Base-by-base conservation (phyloP, 164 flowering plant genomes). In the Berberis vulgaris region DNA sequence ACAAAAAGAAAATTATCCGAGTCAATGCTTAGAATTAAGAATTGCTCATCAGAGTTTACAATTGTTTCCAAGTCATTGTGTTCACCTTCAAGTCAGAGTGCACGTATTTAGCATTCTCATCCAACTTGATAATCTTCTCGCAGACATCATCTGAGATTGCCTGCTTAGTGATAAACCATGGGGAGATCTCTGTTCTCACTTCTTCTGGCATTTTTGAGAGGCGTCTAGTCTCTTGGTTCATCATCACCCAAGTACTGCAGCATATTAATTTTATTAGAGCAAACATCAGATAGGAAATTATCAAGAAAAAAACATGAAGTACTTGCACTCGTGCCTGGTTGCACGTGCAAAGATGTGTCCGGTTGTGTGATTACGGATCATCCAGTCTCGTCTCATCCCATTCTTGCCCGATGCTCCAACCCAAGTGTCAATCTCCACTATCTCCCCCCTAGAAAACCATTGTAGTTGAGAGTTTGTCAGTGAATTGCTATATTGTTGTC, bases 221-320 rank as follows among this genome's bases (percentile, higher is more conserved):
- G 6, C 87, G 89, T 69, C 94, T 82, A 2, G 94, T 85, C 64
- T 81, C 45, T 62, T 76, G 62, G 79, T 87, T 82, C 94, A 87
- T 87, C 94, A 85, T 85, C 77, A 84, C 94, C 88, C 86, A 85
- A 2, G 87, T 87, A 76, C 94, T 87, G 88, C 67, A 69, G 62
- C 66, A 71, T 63, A 7, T 43, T 54, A 9, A 65, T 54, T 7
- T 7, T 8, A 6, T 67, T 67, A 67, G 65, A 10, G 60, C 47
- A 38, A 44, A 7, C 41, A 60, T 44, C 44, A 53, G 41, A 12
- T 26, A 52, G 45, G 49, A 57, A 53, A 58, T 10, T 26, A 7
- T 26, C 13, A 3, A 49, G 41, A 11, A 26, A 26, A 26, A 26
- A 26, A 13, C 13, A 47, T 54, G 7, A 41, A 55, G 1, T 11